These are phyloP conservation scores for Thinopyrum elongatum DNA, from an alignment of 176 grass and related monocot genomes.

Conservation along the genomic window DNA sequence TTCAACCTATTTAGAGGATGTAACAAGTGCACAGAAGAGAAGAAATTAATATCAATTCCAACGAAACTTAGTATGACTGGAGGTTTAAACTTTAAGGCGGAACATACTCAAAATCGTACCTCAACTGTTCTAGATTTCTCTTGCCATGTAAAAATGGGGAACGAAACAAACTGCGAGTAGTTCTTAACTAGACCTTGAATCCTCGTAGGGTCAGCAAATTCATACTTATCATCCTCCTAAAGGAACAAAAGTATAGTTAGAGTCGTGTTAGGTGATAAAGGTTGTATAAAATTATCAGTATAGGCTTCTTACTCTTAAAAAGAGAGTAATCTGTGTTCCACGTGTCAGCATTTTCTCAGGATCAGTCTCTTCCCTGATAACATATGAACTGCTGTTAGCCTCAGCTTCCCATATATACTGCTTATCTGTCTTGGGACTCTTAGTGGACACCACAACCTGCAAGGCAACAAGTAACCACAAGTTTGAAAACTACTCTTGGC, in stretches of 20 bases:
- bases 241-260: slow-evolving; percentile 34
- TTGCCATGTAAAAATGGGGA: slow-evolving; percentile 94
- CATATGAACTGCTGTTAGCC: slow-evolving; percentile 85
- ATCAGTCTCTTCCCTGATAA: slow-evolving; percentile 91
- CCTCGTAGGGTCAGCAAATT: slow-evolving; percentile 68
- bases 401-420: slow-evolving; percentile 92
- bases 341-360: slow-evolving; percentile 69
- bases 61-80: not conserved
- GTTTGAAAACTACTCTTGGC: not conserved
- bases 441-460: slow-evolving; percentile 86
- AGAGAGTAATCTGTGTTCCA: slow-evolving; percentile 91
- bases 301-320: slow-evolving; percentile 54
- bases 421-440: slow-evolving; percentile 83
- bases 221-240: slow-evolving; percentile 84
- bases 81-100: not conserved
- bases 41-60: not conserved
- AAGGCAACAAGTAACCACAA: not conserved
- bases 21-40: not conserved
- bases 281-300: not conserved
- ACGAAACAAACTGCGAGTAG: slow-evolving; percentile 90
- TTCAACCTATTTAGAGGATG: slow-evolving; percentile 53
- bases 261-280: not conserved
- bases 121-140: slow-evolving; percentile 92
- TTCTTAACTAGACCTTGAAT: slow-evolving; percentile 92
- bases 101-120: slow-evolving; percentile 29